Conservation (phyloP, 2,329 filamentous ascomycete species). For the Chaetothyriales sp. region DNA sequence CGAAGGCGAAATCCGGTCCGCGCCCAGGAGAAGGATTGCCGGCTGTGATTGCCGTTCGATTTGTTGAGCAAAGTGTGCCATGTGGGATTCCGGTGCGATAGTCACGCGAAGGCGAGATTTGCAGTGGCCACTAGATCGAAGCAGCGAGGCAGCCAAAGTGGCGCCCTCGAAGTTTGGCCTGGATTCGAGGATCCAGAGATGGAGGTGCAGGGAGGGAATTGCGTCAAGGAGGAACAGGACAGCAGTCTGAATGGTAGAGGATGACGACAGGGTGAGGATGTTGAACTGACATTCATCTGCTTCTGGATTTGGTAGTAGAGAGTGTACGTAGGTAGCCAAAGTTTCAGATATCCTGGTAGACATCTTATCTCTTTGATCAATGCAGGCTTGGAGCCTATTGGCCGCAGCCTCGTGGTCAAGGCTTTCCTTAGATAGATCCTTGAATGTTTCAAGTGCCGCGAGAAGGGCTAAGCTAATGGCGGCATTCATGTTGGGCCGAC, state of each 20-base stretch:
- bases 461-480: conserved; percentile 42
- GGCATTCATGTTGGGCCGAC: conserved; percentile 52
- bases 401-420: conserved; percentile 5
- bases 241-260: conserved; percentile 42
- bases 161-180: conserved; percentile 54
- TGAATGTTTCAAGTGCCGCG: conserved; percentile 30
- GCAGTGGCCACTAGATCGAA: conserved; percentile 22
- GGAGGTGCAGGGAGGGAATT: conserved; percentile 23
- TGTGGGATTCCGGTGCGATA: background rate
- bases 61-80: background rate
- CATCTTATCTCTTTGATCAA: conserved; percentile 18
- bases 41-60: conserved; percentile 18
- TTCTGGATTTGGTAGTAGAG: background rate
- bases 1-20: conserved; percentile 45
- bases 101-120: conserved; percentile 4
- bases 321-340: conserved; percentile 4
- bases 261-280: conserved; percentile 49
- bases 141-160: conserved; percentile 37
- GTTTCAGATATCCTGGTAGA: conserved; percentile 11
- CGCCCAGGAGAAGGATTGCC: conserved; percentile 42
- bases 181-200: conserved; percentile 50
- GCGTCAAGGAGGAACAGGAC: conserved; percentile 30
- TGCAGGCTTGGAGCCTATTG: conserved; percentile 16
- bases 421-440: conserved; percentile 1
- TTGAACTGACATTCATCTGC: conserved; percentile 23